Evolutionary conservation across 352 stramenopile species (phyloP).

Genomic region (Globisporangium radiosum): DNA sequence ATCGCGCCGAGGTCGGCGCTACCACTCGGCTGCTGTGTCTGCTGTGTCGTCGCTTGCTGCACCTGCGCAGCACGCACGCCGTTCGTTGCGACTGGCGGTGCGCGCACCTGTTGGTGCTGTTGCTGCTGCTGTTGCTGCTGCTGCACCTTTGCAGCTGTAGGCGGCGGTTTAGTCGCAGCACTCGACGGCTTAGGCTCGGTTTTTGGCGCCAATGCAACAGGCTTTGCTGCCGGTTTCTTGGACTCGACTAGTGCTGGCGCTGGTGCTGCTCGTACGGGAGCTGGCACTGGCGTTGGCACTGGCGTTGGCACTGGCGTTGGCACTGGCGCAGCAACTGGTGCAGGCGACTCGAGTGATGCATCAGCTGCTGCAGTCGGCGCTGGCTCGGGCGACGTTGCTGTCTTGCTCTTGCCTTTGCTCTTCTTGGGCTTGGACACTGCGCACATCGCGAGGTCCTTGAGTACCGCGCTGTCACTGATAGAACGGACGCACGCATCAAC

Average conservation of each 20-base stretch:
- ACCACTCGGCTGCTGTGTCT: background rate
- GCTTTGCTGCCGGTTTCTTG: slow-evolving; percentile 2
- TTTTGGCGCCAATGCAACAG: background rate
- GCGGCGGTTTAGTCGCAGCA: background rate
- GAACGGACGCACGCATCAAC: background rate
- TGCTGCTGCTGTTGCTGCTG: background rate
- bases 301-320: slow-evolving; percentile 2
- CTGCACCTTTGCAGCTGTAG: background rate
- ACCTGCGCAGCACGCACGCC: background rate
- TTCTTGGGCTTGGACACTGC: slow-evolving; percentile 59
- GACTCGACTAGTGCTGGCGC: slow-evolving; percentile 4
- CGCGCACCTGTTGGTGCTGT: slow-evolving; percentile 1
- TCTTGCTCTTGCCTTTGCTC: slow-evolving; percentile 31
- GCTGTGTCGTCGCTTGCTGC: background rate
- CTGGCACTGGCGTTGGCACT: slow-evolving; percentile 1
- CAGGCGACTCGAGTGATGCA: slow-evolving; percentile 3
- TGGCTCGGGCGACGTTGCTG: slow-evolving; percentile 2
- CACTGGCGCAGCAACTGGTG: slow-evolving; percentile 14
- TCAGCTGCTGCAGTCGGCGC: slow-evolving; percentile 4
- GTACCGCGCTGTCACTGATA: slow-evolving; percentile 42
- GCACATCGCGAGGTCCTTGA: slow-evolving; percentile 74
- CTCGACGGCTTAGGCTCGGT: slow-evolving; percentile 1
- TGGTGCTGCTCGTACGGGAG: slow-evolving; percentile 5
- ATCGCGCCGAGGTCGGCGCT: slow-evolving; percentile 32
- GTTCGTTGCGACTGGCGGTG: slow-evolving; percentile 1